A percentile compares a stretch with the other conserved stretches of the same genome.
Evolutionary conservation across 2,329 filamentous ascomycete species (phyloP).

Genomic region (Huntiella savannae): DNA sequence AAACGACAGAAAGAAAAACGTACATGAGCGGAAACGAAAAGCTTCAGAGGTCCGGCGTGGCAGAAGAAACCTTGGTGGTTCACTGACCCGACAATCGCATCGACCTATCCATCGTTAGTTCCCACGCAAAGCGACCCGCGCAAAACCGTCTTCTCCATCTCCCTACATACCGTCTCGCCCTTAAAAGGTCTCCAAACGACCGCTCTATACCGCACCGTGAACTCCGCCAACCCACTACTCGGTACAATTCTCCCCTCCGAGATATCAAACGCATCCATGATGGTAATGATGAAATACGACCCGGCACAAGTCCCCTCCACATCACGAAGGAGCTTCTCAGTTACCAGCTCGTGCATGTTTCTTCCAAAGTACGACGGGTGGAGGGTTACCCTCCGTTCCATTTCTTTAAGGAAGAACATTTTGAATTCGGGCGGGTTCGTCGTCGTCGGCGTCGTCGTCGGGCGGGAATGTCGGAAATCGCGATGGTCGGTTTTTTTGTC

Average conservation of each 20-base stretch:
- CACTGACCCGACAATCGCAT: conserved; percentile 81
- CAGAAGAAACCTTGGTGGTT: conserved; percentile 86
- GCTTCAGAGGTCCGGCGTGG: conserved; percentile 56
- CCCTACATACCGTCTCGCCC: conserved; percentile 67
- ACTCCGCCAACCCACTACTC: conserved; percentile 79
- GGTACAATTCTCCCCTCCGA: conserved; percentile 85
- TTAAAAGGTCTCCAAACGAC: conserved; percentile 97
- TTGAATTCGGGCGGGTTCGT: conserved; percentile 14
- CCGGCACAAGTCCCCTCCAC: conserved; percentile 92
- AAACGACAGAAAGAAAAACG: conserved; percentile 19
- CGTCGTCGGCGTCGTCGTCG: not conserved
- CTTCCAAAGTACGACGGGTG: conserved; percentile 95
- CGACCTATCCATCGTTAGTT: conserved; percentile 39
- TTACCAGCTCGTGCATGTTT: conserved; percentile 81
- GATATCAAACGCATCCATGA: conserved; percentile 91
- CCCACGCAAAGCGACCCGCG: not conserved
- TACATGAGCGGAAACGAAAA: conserved; percentile 73
- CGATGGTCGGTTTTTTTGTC: not conserved
- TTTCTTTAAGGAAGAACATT: conserved; percentile 98
- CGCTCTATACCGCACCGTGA: conserved; percentile 83
- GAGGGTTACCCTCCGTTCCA: conserved; percentile 84
- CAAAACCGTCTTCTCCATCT: not conserved
- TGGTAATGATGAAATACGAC: conserved; percentile 92
- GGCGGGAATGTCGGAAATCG: not conserved
- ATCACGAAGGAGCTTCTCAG: conserved; percentile 72